Conservation (phyloP, 1,139 yeast species). For the Yamadazyma dendronema region DNA sequence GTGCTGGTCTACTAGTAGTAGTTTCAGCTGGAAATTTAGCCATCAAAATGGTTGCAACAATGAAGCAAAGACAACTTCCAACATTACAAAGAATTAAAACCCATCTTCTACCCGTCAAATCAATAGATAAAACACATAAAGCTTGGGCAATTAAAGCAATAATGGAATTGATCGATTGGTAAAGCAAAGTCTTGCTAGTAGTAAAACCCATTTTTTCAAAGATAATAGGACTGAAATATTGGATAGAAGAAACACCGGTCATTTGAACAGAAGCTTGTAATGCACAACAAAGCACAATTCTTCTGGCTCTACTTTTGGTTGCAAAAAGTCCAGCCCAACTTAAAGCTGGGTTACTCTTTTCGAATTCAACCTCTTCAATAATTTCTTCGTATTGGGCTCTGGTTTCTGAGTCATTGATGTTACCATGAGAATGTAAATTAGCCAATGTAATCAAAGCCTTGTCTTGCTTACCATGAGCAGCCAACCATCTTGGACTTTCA, state of each 20-base stretch:
- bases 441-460: conserved; percentile 33
- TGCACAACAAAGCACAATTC: conserved; percentile 14
- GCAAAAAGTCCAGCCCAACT: conserved; percentile 20
- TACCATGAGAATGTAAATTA: conserved; percentile 22
- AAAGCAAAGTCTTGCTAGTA: conserved; percentile 18
- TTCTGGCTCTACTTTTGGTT: conserved; percentile 17
- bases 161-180: conserved; percentile 57
- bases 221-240: conserved; percentile 54
- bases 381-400: conserved; percentile 14
- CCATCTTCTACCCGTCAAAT: conserved; percentile 18
- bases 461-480: conserved; percentile 34
- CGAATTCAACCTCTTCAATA: conserved; percentile 22
- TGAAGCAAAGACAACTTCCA: conserved; percentile 13
- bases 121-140: conserved; percentile 40
- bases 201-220: conserved; percentile 19
- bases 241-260: conserved; percentile 73
- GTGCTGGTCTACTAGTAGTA: conserved; percentile 15
- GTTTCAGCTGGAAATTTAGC: conserved; percentile 17
- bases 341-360: conserved; percentile 18
- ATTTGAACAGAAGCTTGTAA: conserved; percentile 40
- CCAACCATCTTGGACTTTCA: conserved; percentile 59
- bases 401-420: conserved; percentile 15
- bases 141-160: conserved; percentile 29
- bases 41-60: conserved; percentile 50
- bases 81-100: conserved; percentile 13